phyloP scores from a whole-genome alignment of 345 rosid genomes.

The Hevea brasiliensis region DNA sequence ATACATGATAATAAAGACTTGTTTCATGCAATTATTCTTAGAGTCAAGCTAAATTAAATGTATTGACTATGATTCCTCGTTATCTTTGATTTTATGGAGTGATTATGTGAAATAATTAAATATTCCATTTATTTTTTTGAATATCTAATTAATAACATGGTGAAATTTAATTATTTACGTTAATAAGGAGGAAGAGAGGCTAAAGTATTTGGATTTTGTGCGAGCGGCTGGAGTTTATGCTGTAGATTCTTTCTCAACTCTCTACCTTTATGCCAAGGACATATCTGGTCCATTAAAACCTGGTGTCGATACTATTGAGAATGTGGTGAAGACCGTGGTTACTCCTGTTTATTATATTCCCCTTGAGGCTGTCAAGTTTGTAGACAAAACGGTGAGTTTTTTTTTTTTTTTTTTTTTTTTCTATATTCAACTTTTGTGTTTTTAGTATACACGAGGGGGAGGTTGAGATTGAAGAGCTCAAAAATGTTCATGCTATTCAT shows the following conservation, averaged over 20 bases:
- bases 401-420: background rate
- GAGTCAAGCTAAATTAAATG: too few species aligned
- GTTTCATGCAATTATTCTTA: too few species aligned
- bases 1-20: too few species aligned
- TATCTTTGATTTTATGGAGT: too few species aligned
- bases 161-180: background rate
- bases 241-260: conserved; percentile 42
- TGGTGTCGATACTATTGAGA: conserved; percentile 76
- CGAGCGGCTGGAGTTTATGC: conserved; percentile 67
- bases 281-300: conserved; percentile 72
- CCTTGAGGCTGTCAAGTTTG: conserved; percentile 54
- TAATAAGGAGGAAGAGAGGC: conserved; percentile 40
- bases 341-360: conserved; percentile 72
- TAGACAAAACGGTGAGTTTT: conserved; percentile 77
- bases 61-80: too few species aligned
- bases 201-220: conserved; percentile 71
- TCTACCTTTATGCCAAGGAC: conserved; percentile 70
- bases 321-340: conserved; percentile 65
- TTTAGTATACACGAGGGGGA: too few species aligned
- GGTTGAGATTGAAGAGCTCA: too few species aligned
- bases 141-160: too few species aligned
- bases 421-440: too few species aligned
- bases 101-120: too few species aligned
- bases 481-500: too few species aligned
- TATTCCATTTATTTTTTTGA: too few species aligned